Conservation (phyloP, 805 yeast species). For the Cyberlindnera suaveolens region DNA sequence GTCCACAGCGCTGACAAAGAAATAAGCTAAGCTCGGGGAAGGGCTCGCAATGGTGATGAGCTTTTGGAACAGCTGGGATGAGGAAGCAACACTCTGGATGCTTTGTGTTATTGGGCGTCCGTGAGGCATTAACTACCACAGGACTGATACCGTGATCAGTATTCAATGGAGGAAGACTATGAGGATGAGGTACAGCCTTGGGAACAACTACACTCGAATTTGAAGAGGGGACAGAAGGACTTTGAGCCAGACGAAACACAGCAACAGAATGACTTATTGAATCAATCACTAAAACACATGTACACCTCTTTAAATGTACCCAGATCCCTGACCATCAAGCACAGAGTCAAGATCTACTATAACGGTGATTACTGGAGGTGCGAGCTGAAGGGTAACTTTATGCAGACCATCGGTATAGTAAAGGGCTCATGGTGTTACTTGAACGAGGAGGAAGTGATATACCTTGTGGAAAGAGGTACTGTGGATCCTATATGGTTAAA, state of each 20-base stretch:
- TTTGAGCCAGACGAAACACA: conserved; percentile 75
- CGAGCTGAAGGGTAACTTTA: conserved; percentile 64
- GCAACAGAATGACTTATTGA: conserved; percentile 41
- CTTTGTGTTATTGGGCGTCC: not conserved
- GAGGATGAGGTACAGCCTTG: conserved; percentile 51
- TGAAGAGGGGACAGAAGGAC: conserved; percentile 80
- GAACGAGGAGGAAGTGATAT: conserved; percentile 62
- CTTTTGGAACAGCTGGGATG: not conserved
- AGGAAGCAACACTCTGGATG: not conserved
- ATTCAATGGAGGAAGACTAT: conserved; percentile 5
- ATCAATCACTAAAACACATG: conserved; percentile 62
- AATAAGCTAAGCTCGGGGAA: too few species aligned
- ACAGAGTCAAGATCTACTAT: conserved; percentile 41
- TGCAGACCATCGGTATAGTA: conserved; percentile 65
- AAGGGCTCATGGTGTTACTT: conserved; percentile 44
- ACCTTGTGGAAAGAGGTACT: conserved; percentile 77
- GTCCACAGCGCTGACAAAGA: too few species aligned
- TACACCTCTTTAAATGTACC: conserved; percentile 51
- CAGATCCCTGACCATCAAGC: conserved; percentile 44
- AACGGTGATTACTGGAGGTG: conserved; percentile 34
- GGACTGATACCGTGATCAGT: not conserved
- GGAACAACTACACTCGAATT: conserved; percentile 32
- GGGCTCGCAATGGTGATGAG: not conserved
- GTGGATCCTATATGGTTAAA: conserved; percentile 32
- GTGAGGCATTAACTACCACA: too few species aligned